Evolutionary conservation across 257 asterid genomes (phyloP).

Genomic region (Capsicum rhomboideum): DNA sequence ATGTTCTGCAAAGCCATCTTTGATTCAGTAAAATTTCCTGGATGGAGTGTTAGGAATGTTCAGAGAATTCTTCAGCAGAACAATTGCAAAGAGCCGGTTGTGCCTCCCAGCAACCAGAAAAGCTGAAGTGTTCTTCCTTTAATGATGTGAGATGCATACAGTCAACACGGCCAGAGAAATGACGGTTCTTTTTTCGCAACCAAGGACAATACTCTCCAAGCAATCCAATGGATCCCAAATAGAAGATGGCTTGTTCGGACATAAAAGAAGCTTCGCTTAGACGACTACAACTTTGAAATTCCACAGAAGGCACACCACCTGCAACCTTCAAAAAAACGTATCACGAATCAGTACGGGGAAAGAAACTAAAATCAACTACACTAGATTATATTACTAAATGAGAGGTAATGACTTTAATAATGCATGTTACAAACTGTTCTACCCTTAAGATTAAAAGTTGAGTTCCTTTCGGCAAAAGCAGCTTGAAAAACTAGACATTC

Average conservation of each 20-base stretch:
- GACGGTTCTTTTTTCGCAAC: neutral
- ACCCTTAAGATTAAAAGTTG: neutral
- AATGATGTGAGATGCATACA: slow-evolving; percentile 7
- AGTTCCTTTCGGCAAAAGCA: neutral
- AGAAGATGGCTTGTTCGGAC: slow-evolving; percentile 16
- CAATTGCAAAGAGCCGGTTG: neutral
- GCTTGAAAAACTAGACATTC: neutral
- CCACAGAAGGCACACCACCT: neutral
- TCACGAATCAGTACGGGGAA: neutral
- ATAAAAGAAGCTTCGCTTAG: slow-evolving; percentile 6
- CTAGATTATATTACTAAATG: neutral
- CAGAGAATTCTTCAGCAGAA: neutral
- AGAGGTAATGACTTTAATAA: neutral
- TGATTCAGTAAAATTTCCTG: neutral
- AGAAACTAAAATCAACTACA: neutral
- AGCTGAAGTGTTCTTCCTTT: neutral
- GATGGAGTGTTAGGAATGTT: neutral
- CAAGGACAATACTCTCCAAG: slow-evolving; percentile 11
- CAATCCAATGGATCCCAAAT: slow-evolving; percentile 11
- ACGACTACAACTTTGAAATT: neutral
- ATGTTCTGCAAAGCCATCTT: slow-evolving; percentile 23
- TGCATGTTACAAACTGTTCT: neutral
- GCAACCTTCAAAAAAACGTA: neutral
- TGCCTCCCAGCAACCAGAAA: neutral
- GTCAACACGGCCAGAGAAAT: neutral